Evolutionary conservation across 2,329 filamentous ascomycete species (phyloP), one percentile per base, ranked within the genome.

Genomic region (Aureobasidium lini): DNA sequence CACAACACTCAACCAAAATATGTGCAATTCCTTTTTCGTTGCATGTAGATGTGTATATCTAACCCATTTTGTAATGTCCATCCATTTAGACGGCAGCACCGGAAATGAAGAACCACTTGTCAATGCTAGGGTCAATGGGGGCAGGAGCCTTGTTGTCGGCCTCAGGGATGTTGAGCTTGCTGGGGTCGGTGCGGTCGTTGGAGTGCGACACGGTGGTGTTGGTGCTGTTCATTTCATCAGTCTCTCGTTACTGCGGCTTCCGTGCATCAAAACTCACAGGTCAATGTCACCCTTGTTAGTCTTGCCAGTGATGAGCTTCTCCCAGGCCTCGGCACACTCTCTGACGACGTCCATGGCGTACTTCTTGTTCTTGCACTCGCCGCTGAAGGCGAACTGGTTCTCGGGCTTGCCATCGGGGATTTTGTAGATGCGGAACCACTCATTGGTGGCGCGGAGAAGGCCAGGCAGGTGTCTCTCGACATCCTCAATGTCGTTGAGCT

Each of bases 401-500:
- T 99, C 94, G 71, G 93, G 92, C 91, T 99, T 99, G 83, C 94
- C 94, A 75, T 99, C 94, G 74, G 94, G 94, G 79, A 99, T 99
- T 85, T 99, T 99, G 88, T 99, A 99, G 85, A 99, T 99, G 77
- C 94, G 91, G 91, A 99, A 99, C 94, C 94, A 99, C 83, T 99
- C 94, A 75, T 99, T 99, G 74, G 93, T 97, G 73, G 94, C 94
- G 68, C 94, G 89, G 75, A 99, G 84, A 62, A 99, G 90, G 70
- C 94, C 94, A 62, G 94, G 94, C 61, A 99, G 87, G 81, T 97
- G 94, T 73, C 93, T 88, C 85, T 99, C 94, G 68, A 99, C 94
- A 74, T 99, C 94, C 84, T 97, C 94, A 65, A 97, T 87, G 76
- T 97, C 93, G 81, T 99, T 93, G 74, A 99, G 88, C 85, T 96